These are phyloP conservation scores for Clonostachys solani DNA, from an alignment of 2,329 filamentous ascomycete genomes.

Conservation along the genomic window DNA sequence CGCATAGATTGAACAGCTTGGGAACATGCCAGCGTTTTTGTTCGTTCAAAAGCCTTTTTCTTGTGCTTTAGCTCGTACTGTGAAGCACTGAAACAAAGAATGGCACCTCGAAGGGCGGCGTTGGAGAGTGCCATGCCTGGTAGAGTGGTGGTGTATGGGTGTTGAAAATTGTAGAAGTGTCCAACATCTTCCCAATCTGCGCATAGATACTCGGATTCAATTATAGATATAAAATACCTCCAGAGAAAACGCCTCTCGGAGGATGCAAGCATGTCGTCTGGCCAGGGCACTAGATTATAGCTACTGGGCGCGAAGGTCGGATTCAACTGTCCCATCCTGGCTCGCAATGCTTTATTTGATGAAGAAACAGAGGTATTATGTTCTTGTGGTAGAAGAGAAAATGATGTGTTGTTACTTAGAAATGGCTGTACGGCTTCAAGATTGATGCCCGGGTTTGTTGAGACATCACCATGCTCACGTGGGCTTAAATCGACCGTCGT, in stretches of 20 bases:
- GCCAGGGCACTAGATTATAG: constrained; percentile 10
- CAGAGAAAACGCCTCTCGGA: constrained; percentile 8
- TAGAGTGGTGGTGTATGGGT: constrained; percentile 6
- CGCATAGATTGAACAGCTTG: constrained; percentile 4
- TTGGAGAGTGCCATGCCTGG: constrained; percentile 8
- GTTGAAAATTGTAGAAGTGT: constrained; percentile 8
- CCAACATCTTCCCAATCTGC: constrained; percentile 7
- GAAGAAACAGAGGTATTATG: too few relatives aligned
- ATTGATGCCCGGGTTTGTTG: neutral
- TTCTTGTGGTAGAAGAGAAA: too few relatives aligned
- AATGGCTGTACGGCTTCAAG: neutral
- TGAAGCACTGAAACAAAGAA: constrained; percentile 7
- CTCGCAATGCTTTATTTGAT: too few relatives aligned
- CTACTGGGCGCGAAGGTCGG: neutral
- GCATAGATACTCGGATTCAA: constrained; percentile 7
- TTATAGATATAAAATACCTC: constrained; percentile 7
- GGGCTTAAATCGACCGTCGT: too few relatives aligned
- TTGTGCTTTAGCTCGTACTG: constrained; percentile 6
- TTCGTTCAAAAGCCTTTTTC: constrained; percentile 1
- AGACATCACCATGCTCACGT: neutral
- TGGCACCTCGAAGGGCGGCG: constrained; percentile 4
- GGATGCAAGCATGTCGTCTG: constrained; percentile 9
- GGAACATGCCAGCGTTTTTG: constrained; percentile 1
- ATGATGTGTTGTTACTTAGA: too few relatives aligned
- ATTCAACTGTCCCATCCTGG: neutral